Base-by-base conservation (phyloP, 805 yeast genomes). In the Metschnikowia sp. region DNA sequence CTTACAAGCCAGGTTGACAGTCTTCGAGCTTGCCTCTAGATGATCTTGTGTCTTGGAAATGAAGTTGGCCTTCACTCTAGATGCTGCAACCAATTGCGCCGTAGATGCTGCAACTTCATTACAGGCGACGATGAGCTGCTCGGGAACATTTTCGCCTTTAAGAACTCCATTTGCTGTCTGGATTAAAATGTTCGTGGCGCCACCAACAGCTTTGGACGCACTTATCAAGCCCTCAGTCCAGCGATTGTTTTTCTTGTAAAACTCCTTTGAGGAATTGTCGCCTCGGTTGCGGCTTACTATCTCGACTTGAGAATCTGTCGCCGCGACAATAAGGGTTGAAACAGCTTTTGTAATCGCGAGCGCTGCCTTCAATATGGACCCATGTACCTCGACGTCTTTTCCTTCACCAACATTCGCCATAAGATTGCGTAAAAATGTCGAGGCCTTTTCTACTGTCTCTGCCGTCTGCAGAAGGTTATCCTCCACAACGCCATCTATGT, bases 171-270 rank as follows among this genome's bases (percentile, higher is more conserved):
- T 94, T 0, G 96, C 95, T n/a, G 88, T 85, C 50, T 79, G 79
- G 50, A 89, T 89, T 53, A 89, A 75, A n/a, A 84, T 71, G 58
- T 83, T 85, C 2, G 97, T 90, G 1, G 96, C 81, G 2, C 80
- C 79, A 2, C 95, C 96, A 35, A 89, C 94, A 1, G 92, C 83
- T 57, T 85, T 84, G 1, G 96, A 88, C 13, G 96, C 96, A 50
- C 95, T 86, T 30, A 89, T 83, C 48, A 89, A 80, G 19, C 97
- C 97, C 66, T 90, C 96, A 0, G 96, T 88, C 97, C 97, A 89
- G 58, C 92, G 77, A 65, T 83, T 89, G 64, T 89, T 86, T 66
- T 88, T 88, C 63, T 84, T 86, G 68, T 90, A 90, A 64, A 84
- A 89, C 39, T 86, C 86, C 11, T 89, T 80, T 48, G 81, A 74